Base-by-base conservation (phyloP, 2,329 filamentous ascomycete genomes). In the Incumbomyces delicatus region DNA sequence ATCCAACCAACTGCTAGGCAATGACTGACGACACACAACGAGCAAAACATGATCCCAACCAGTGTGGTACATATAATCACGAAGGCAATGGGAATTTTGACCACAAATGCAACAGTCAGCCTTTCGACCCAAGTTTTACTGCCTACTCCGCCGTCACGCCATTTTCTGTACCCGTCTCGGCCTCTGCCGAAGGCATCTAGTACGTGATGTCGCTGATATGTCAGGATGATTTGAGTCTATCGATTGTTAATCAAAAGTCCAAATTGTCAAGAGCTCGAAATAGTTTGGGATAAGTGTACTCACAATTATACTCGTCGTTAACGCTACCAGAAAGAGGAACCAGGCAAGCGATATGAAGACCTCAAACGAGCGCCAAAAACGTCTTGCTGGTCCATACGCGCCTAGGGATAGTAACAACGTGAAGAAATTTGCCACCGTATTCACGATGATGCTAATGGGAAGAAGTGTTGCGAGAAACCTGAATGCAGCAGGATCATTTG, bases 1-100 rank as follows among this genome's bases (percentile, higher is more conserved):
- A 54, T 52, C 52, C 52, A 54, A 6, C 52, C 52, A 4, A 54
- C 50, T 7, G 50, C 47, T 10, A 52, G 33, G 16, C 31, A 48
- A 29, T 54, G 49, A 13, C 44, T 46, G 7, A 46, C 50, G 13
- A 54, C 45, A 30, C 43, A 47, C 13, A 54, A 34, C 14, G 46
- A 50, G 39, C 51, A 44, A 38, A 54, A 52, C 35, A 54, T 50
- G 44, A 54, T 50, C 6, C 50, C 52, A 32, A 54, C 20, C 34
- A 48, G 47, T 32, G 47, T 44, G 17, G 51, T 12, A 30, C 52
- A 33, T 41, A 52, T 50, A 29, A 54, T 22, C 44, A 50, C 49
- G 40, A 52, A 41, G 2, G 49, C 50, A 3, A 41, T 6, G 1
- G 50, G 50, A 16, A 54, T 39, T 16, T 52, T 48, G n/a, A 54